phyloP scores from a whole-genome alignment of 768 basidiomycete species.

The Lentinula raphanica region DNA sequence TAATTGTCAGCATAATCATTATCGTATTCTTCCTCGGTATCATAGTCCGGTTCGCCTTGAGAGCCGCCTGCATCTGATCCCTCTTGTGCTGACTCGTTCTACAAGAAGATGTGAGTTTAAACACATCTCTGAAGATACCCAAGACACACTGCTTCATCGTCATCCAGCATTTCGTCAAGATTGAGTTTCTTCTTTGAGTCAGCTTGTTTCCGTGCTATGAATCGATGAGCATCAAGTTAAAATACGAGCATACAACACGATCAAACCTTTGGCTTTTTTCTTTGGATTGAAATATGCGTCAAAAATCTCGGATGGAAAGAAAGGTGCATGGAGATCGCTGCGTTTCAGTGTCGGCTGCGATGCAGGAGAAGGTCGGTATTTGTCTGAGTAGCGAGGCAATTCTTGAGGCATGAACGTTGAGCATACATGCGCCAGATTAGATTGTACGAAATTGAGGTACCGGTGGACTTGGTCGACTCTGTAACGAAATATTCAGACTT shows the following conservation, averaged over 20 bases:
- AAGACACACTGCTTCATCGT: constrained; percentile 51
- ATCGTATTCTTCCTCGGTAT: constrained; percentile 87
- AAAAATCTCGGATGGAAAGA: constrained; percentile 74
- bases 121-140: background rate
- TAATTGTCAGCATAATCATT: constrained; percentile 90
- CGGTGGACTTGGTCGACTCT: constrained; percentile 63
- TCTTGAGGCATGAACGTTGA: constrained; percentile 35
- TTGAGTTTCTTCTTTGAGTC: constrained; percentile 41
- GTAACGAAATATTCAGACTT: constrained; percentile 72
- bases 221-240: background rate
- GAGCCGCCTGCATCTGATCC: constrained; percentile 39
- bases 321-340: constrained; percentile 65
- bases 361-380: constrained; percentile 60
- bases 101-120: background rate
- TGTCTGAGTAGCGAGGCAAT: constrained; percentile 78
- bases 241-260: background rate
- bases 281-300: constrained; percentile 77
- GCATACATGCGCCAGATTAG: background rate
- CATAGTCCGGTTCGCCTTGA: constrained; percentile 70
- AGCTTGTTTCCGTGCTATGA: constrained; percentile 20
- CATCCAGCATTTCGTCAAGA: constrained; percentile 64
- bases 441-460: constrained; percentile 17
- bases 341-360: constrained; percentile 65
- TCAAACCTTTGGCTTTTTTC: constrained; percentile 52
- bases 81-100: constrained; percentile 73